A percentile compares a stretch with the other conserved stretches of the same genome.
These are phyloP conservation scores for Phytophthora sp. DNA, from an alignment of 352 stramenopile genomes.

Conservation along the genomic window DNA sequence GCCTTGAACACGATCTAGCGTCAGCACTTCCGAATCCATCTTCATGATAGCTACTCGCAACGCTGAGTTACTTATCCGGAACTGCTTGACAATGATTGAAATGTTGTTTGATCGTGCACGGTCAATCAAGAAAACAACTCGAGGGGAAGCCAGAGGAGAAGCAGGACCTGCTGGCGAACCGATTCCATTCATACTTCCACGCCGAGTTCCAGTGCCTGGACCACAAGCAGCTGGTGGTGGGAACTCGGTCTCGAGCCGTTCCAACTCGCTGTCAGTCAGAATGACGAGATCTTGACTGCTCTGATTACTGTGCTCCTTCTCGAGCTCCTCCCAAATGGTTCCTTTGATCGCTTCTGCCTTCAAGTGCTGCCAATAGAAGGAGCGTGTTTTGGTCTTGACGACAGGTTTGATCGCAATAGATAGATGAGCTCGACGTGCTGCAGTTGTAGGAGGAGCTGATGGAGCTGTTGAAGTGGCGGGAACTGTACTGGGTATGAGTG, in stretches of 20 bases:
- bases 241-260: conserved; percentile 65
- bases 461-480: conserved; percentile 5
- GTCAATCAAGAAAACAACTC: conserved; percentile 80
- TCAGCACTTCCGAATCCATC: conserved; percentile 78
- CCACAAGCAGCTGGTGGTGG: conserved; percentile 55
- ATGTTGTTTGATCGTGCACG: conserved; percentile 85
- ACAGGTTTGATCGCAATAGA: conserved; percentile 69
- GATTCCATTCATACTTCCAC: conserved; percentile 53
- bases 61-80: conserved; percentile 91
- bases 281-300: conserved; percentile 62
- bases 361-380: conserved; percentile 83
- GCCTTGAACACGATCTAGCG: conserved; percentile 81
- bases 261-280: conserved; percentile 56
- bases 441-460: conserved; percentile 19
- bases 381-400: conserved; percentile 61
- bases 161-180: conserved; percentile 38
- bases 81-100: conserved; percentile 97
- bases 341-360: conserved; percentile 63
- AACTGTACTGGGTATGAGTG: conserved; percentile 34
- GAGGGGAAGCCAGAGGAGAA: conserved; percentile 61
- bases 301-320: conserved; percentile 56
- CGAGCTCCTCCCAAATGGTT: conserved; percentile 84
- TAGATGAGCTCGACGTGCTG: conserved; percentile 52
- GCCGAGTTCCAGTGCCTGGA: conserved; percentile 42
- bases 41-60: conserved; percentile 86